Conservation (phyloP, 2,329 filamentous ascomycete species). For the Beauveria sp. region DNA sequence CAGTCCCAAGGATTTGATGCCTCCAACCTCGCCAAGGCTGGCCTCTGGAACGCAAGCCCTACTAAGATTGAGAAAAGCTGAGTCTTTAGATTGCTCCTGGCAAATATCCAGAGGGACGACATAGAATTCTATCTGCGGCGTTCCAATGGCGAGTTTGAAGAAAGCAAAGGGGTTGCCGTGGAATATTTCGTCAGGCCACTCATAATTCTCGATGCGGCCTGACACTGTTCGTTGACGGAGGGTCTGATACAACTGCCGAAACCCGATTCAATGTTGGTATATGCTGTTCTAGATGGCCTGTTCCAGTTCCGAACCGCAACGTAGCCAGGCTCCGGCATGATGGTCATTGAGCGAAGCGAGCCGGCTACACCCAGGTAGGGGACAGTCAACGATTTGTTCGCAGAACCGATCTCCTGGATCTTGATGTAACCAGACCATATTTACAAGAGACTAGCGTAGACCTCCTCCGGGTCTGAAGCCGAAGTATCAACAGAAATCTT, state of each 20-base stretch:
- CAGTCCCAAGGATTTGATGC: constrained; percentile 34
- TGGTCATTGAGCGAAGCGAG: neutral
- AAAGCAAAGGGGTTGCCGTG: constrained; percentile 34
- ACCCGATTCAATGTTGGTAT: neutral
- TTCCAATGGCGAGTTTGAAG: constrained; percentile 26
- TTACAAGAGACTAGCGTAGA: constrained; percentile 21
- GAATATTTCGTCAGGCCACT: constrained; percentile 23
- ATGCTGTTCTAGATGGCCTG: constrained; percentile 17
- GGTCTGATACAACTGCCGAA: constrained; percentile 23
- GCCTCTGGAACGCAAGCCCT: constrained; percentile 19
- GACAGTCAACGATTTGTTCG: constrained; percentile 25
- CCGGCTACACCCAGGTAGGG: constrained; percentile 32
- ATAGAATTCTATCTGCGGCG: constrained; percentile 30
- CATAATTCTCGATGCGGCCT: constrained; percentile 21
- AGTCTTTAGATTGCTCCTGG: constrained; percentile 32
- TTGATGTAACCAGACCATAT: constrained; percentile 37
- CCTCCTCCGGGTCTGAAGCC: constrained; percentile 30
- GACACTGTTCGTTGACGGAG: constrained; percentile 22
- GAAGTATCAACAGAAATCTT: constrained; percentile 37
- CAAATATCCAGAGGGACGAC: constrained; percentile 38
- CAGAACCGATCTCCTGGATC: constrained; percentile 26
- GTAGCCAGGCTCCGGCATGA: neutral
- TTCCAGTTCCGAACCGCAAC: constrained; percentile 7
- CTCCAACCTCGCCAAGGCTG: constrained; percentile 25
- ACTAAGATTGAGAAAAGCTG: constrained; percentile 29